Evolutionary conservation across 306 rosid genomes (phyloP), one percentile per base, ranked within the genome.

Genomic region (Hippophae gyantsensis): DNA sequence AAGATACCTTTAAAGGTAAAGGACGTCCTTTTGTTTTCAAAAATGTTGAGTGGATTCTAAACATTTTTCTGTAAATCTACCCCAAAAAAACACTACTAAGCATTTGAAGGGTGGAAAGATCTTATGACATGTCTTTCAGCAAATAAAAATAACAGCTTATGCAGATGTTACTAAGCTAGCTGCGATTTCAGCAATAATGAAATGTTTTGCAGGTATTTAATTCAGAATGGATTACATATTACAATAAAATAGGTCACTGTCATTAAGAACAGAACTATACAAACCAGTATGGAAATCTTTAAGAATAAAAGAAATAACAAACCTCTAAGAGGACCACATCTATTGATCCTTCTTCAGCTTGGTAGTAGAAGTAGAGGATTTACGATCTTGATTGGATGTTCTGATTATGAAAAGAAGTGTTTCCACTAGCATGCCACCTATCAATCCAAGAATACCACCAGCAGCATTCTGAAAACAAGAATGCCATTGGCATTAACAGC

Each of bases 361-460:
- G 52, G 84, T 74, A 61, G 70, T 68, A 72, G 89, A 69, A 74
- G 67, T 56, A 42, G 84, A 65, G 13, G 84, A 47, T 62, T 63
- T 70, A 2, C 58, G 66, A 56, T 77, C 81, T 55, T 79, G 66
- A 58, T 57, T 69, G 41, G 80, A 70, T 41, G 76, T 62, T 79
- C 77, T 76, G 46, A 78, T 78, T 65, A 90, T 90, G 85, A 87
- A 90, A 74, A 87, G 89, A 76, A 90, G 81, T 58, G 97, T 84
- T 67, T 90, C 95, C 41, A 90, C 90, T n/a, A 90, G 82, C 97
- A 87, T 81, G 75, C 82, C 90, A 52, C 77, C 81, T 42, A 84
- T 87, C 78, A 87, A 74, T 70, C 97, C 94, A 11, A 87, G 82
- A 69, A 84, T 77, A 55, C 97, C 95, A 74, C 97, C 94, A 57